A percentile compares a stretch with the other conserved stretches of the same genome.
phyloP scores from a whole-genome alignment of 257 asterid species.

The Nicotiana attenuata region DNA sequence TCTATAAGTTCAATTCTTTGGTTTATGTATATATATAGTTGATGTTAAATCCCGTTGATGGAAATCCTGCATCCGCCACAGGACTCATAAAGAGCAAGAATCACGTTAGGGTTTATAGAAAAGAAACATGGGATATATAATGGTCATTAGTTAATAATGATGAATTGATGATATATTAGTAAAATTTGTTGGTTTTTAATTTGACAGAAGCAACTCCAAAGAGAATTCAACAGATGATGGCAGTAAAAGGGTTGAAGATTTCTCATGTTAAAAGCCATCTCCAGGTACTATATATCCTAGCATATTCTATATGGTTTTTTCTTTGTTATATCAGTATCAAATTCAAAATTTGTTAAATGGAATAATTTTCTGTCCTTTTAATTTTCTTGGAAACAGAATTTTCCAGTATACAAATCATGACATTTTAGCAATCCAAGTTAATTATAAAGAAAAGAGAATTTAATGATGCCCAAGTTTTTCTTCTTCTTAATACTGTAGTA shows the following conservation, averaged over 20 bases:
- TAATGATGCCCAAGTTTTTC: background rate
- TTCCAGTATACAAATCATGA: background rate
- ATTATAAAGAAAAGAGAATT: background rate
- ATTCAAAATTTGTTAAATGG: background rate
- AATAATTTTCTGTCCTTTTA: background rate
- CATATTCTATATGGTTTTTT: background rate
- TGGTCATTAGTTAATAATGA: background rate
- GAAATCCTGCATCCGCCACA: too few species aligned
- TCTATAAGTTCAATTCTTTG: too few species aligned
- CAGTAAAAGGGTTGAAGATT: slow-evolving; percentile 27
- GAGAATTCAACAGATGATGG: slow-evolving; percentile 34
- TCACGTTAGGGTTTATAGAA: background rate
- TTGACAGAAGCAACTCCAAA: slow-evolving; percentile 36
- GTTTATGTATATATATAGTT: too few species aligned
- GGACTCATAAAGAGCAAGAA: background rate
- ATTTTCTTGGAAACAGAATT: background rate
- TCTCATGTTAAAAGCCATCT: slow-evolving; percentile 42
- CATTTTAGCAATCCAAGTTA: background rate
- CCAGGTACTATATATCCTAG: slow-evolving; percentile 20
- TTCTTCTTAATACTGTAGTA: background rate
- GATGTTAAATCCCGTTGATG: too few species aligned
- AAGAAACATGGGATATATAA: background rate
- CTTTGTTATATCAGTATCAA: background rate
- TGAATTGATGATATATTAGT: background rate
- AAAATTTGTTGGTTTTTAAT: too few species aligned